phyloP scores from a whole-genome alignment of 371 early-diverging fungal species.

The Mucor ambiguus region DNA sequence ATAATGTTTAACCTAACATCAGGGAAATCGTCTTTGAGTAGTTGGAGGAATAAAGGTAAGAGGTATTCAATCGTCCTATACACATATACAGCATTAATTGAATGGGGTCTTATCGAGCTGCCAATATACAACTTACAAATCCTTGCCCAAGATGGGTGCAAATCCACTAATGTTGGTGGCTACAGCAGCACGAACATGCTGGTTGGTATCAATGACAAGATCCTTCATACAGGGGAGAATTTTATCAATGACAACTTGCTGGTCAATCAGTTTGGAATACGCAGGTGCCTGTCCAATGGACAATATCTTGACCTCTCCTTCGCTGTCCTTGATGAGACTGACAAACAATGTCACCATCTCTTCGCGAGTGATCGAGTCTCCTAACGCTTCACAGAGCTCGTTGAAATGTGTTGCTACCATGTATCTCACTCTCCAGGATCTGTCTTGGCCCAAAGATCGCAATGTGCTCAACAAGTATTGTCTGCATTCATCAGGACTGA shows the following conservation, averaged over 20 bases:
- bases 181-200: slow-evolving; percentile 95
- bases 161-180: slow-evolving; percentile 95
- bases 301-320: slow-evolving; percentile 96
- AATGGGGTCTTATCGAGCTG: not conserved
- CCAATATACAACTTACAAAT: slow-evolving; percentile 56
- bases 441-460: slow-evolving; percentile 82
- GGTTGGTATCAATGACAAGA: slow-evolving; percentile 92
- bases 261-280: slow-evolving; percentile 81
- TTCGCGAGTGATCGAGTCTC: slow-evolving; percentile 40
- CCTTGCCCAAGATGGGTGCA: slow-evolving; percentile 93
- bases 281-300: slow-evolving; percentile 81
- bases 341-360: slow-evolving; percentile 53
- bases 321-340: slow-evolving; percentile 89
- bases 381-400: slow-evolving; percentile 48
- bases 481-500: slow-evolving; percentile 80
- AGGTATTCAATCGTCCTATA: slow-evolving; percentile 90
- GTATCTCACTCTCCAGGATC: slow-evolving; percentile 97
- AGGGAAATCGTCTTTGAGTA: slow-evolving; percentile 96
- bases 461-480: slow-evolving; percentile 74
- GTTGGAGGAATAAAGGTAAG: slow-evolving; percentile 91
- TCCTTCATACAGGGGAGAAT: slow-evolving; percentile 92
- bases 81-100: not conserved
- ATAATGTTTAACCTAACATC: slow-evolving; percentile 98
- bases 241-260: slow-evolving; percentile 76
- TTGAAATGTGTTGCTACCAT: slow-evolving; percentile 97